Conservation (phyloP, 768 basidiomycete species). For the Chalciporus sphaerocephalus region DNA sequence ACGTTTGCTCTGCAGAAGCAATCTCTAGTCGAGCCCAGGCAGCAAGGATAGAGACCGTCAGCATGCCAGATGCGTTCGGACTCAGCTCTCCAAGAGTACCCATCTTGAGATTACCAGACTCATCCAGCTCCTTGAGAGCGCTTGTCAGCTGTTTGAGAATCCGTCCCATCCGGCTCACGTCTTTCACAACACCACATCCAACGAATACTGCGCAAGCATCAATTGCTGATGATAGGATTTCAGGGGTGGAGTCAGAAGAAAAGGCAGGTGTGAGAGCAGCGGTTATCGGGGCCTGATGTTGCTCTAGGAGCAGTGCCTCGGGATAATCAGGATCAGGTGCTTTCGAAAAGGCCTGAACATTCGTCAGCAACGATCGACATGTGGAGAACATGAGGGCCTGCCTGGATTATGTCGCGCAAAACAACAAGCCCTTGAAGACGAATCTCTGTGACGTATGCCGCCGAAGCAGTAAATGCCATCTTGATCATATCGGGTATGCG, state of each 20-base stretch:
- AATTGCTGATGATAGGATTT: conserved; percentile 88
- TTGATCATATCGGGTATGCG: conserved; percentile 90
- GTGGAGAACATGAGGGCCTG: conserved; percentile 26
- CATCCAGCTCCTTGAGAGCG: conserved; percentile 87
- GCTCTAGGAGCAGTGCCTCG: conserved; percentile 85
- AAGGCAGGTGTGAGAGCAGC: conserved; percentile 97
- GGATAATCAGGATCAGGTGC: conserved; percentile 92
- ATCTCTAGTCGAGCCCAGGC: conserved; percentile 95
- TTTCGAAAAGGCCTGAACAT: conserved; percentile 71
- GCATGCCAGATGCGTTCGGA: conserved; percentile 92
- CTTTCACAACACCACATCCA: conserved; percentile 90
- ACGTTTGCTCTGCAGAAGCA: conserved; percentile 66
- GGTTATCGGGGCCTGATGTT: conserved; percentile 97
- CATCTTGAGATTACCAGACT: conserved; percentile 76
- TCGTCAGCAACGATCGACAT: conserved; percentile 4
- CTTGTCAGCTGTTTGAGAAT: conserved; percentile 85
- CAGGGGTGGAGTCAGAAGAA: conserved; percentile 90
- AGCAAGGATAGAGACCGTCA: conserved; percentile 86
- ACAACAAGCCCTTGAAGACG: conserved; percentile 87
- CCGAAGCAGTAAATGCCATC: conserved; percentile 97
- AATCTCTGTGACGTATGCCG: conserved; percentile 95
- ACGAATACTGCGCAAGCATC: conserved; percentile 94
- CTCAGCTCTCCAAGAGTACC: conserved; percentile 85
- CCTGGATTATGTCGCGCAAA: conserved; percentile 88
- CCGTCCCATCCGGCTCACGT: conserved; percentile 87